phyloP scores from a whole-genome alignment of 2,329 filamentous ascomycete species.

The Phialemoniopsis sp. region DNA sequence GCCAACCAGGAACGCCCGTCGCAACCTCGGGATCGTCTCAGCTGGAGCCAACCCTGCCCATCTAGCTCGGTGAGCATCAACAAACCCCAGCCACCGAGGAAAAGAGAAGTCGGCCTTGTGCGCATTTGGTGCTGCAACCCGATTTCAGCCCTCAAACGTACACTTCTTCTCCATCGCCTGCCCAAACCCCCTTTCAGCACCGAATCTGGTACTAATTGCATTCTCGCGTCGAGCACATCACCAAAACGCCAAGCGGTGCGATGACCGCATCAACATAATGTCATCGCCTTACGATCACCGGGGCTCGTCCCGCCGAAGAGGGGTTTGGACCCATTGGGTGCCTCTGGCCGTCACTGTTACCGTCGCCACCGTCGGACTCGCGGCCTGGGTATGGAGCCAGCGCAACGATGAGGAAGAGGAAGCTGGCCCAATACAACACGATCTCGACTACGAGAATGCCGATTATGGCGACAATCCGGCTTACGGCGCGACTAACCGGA shows the following conservation, averaged over 20 bases:
- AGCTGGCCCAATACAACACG: slow-evolving; percentile 23
- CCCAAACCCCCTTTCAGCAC: not conserved
- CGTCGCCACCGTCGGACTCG: slow-evolving; percentile 79
- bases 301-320: slow-evolving; percentile 53
- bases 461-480: slow-evolving; percentile 46
- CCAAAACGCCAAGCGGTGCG: slow-evolving; percentile 12
- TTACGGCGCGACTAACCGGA: slow-evolving; percentile 35
- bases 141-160: no score
- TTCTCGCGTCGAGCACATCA: no score
- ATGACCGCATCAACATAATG: slow-evolving; percentile 43
- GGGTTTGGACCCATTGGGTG: slow-evolving; percentile 79
- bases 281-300: slow-evolving; percentile 59
- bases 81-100: slow-evolving; percentile 1
- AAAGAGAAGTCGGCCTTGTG: not conserved
- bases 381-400: slow-evolving; percentile 93
- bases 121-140: no score
- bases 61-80: slow-evolving; percentile 15
- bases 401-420: slow-evolving; percentile 71
- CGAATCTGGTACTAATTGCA: not conserved
- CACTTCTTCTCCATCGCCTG: not conserved
- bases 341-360: slow-evolving; percentile 84
- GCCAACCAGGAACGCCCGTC: not conserved
- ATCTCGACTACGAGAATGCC: slow-evolving; percentile 42
- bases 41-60: slow-evolving; percentile 5
- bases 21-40: not conserved